A percentile compares a stretch with the other conserved stretches of the same genome.
Conservation (phyloP, 139 green algal species). For the Closterium sp. region DNA sequence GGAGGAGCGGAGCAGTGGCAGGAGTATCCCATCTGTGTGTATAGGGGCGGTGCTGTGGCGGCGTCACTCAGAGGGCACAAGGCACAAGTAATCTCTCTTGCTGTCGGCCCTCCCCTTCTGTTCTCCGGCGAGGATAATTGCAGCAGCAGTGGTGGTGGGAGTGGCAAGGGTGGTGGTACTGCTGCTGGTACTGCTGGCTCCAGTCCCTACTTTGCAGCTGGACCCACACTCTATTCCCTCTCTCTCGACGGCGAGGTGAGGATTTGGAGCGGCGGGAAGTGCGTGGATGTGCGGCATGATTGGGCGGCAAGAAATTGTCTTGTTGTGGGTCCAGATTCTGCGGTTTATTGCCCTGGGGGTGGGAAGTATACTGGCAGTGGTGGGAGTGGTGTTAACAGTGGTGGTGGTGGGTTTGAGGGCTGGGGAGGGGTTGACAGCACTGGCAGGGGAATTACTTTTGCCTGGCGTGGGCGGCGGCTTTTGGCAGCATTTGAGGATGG, state of each 20-base stretch:
- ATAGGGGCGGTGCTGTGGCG: not conserved
- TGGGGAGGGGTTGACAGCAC: not conserved
- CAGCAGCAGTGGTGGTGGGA: not conserved
- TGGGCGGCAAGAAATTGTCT: not conserved
- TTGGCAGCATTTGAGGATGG: not conserved
- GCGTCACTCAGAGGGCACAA: not conserved
- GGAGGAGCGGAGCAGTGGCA: not conserved
- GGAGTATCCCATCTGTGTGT: not conserved
- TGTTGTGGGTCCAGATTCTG: not conserved
- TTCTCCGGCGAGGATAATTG: not conserved
- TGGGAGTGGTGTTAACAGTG: not conserved
- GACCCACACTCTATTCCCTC: not conserved
- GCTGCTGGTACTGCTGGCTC: not conserved
- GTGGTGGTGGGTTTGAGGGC: not conserved
- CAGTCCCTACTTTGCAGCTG: not conserved
- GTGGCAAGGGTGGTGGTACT: no score
- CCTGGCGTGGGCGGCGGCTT: not conserved
- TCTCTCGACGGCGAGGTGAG: not conserved
- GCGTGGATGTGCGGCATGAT: not conserved
- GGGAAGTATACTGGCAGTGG: not conserved
- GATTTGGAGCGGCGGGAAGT: not conserved
- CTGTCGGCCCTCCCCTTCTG: not conserved
- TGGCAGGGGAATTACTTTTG: not conserved
- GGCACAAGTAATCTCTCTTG: not conserved
- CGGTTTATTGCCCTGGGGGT: not conserved